A percentile compares a stretch with the other conserved stretches of the same genome.
phyloP scores from a whole-genome alignment of 140 eudicot species.

The Anethum foeniculum region DNA sequence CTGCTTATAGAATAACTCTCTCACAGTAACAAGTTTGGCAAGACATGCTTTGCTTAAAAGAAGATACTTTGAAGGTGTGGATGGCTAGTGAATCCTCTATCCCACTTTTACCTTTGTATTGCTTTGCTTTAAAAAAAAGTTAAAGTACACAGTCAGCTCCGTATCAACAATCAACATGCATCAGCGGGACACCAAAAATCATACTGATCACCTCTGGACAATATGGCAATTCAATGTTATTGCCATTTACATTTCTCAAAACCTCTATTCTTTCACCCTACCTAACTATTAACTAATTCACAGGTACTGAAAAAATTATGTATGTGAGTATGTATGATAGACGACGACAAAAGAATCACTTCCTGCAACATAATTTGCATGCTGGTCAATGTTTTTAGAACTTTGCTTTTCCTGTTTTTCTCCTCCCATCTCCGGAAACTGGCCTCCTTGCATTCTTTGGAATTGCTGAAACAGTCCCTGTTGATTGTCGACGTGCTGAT shows the following conservation, averaged over 20 bases:
- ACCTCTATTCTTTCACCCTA: slow-evolving; percentile 2
- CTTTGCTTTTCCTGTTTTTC: slow-evolving; percentile 33
- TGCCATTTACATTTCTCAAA: slow-evolving; percentile 8
- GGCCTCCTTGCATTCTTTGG: slow-evolving; percentile 28
- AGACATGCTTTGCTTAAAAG: neutral
- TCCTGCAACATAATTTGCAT: neutral
- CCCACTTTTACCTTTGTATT: neutral
- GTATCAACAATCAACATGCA: slow-evolving; percentile 10
- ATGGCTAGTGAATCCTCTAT: neutral
- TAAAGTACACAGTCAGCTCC: neutral
- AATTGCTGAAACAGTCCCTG: slow-evolving; percentile 24
- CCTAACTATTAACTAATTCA: slow-evolving; percentile 8
- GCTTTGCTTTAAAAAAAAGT: neutral
- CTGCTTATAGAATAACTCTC: too few relatives aligned
- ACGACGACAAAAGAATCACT: neutral
- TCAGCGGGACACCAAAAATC: neutral
- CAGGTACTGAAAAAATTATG: neutral
- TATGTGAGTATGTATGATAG: neutral
- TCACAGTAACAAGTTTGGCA: neutral
- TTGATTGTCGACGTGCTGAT: slow-evolving; percentile 31
- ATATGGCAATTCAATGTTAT: neutral
- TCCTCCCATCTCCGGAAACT: slow-evolving; percentile 26
- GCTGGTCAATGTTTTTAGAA: slow-evolving; percentile 9
- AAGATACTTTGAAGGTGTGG: neutral
- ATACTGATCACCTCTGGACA: slow-evolving; percentile 9